Conservation (phyloP, 306 rosid species). For the Parietaria judaica region DNA sequence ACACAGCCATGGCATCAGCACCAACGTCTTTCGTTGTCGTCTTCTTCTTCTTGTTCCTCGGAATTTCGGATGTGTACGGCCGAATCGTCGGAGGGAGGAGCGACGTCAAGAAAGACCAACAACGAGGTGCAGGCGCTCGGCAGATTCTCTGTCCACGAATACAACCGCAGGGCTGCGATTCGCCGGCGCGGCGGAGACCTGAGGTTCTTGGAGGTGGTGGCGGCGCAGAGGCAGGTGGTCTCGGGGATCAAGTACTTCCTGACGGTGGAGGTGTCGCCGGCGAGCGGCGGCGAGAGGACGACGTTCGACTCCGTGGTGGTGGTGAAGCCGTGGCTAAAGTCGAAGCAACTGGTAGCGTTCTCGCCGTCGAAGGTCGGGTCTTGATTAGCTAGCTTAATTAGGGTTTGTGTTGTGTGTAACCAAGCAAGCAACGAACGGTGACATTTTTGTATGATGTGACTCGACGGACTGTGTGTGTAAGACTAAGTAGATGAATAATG, state of each 20-base stretch:
- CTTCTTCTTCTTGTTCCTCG: constrained; percentile 14
- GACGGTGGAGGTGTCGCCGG: constrained; percentile 30
- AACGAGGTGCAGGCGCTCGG: constrained; percentile 64
- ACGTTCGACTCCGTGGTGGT: constrained; percentile 49
- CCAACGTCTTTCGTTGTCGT: constrained; percentile 19
- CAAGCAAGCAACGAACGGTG: too few species aligned
- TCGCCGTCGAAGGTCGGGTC: constrained; percentile 22
- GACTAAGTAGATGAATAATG: too few species aligned
- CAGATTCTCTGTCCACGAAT: constrained; percentile 69
- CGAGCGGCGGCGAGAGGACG: constrained; percentile 27
- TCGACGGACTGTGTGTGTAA: too few species aligned
- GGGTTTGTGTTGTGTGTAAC: too few species aligned
- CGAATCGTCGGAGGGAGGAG: constrained; percentile 39
- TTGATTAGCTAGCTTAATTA: too few species aligned
- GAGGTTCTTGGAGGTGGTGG: constrained; percentile 53
- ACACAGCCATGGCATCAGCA: constrained; percentile 17
- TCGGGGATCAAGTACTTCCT: constrained; percentile 60
- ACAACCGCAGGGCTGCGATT: constrained; percentile 23
- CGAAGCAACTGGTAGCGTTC: constrained; percentile 47
- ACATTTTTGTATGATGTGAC: too few species aligned
- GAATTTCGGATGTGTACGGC: constrained; percentile 19
- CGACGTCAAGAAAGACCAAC: constrained; percentile 41
- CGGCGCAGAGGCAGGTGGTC: constrained; percentile 72
- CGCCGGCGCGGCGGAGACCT: constrained; percentile 10
- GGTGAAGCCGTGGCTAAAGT: constrained; percentile 60